Conservation (phyloP, 371 early-diverging fungal genomes). For the Gilbertella persicaria region DNA sequence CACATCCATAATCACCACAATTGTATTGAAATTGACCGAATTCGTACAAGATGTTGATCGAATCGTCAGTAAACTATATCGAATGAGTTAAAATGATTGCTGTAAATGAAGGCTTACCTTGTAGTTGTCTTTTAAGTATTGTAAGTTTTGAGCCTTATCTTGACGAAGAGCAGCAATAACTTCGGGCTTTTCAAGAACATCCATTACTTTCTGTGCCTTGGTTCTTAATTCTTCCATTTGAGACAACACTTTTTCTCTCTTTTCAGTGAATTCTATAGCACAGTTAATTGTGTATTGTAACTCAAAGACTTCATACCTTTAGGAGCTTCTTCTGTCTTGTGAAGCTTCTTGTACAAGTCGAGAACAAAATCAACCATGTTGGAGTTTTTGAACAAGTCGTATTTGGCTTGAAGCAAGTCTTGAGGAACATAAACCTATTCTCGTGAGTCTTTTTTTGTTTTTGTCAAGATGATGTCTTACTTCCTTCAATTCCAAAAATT, state of each 20-base stretch:
- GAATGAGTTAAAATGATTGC: neutral
- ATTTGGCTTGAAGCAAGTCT: slow-evolving; percentile 83
- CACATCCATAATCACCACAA: slow-evolving; percentile 89
- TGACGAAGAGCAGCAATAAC: slow-evolving; percentile 87
- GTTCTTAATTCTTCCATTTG: slow-evolving; percentile 74
- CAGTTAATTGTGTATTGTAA: neutral
- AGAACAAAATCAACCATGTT: slow-evolving; percentile 93
- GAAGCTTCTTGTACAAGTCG: slow-evolving; percentile 77
- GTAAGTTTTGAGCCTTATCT: slow-evolving; percentile 88
- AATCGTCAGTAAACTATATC: slow-evolving; percentile 78
- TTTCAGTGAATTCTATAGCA: slow-evolving; percentile 65
- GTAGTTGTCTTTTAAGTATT: slow-evolving; percentile 82
- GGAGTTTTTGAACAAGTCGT: slow-evolving; percentile 82
- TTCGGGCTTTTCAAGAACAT: slow-evolving; percentile 88
- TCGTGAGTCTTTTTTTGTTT: neutral
- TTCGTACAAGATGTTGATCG: slow-evolving; percentile 81
- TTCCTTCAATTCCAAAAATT: slow-evolving; percentile 82
- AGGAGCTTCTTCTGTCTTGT: slow-evolving; percentile 68
- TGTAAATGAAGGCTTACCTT: slow-evolving; percentile 47
- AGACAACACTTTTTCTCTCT: slow-evolving; percentile 73
- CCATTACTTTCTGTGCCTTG: slow-evolving; percentile 82
- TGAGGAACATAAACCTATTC: slow-evolving; percentile 71
- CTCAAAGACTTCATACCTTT: slow-evolving; percentile 50
- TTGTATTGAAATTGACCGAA: slow-evolving; percentile 89
- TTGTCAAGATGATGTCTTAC: slow-evolving; percentile 30